Evolutionary conservation across 768 basidiomycete species (phyloP), one percentile per base, ranked within the genome.

Genomic region (Leccinum incarnatum): DNA sequence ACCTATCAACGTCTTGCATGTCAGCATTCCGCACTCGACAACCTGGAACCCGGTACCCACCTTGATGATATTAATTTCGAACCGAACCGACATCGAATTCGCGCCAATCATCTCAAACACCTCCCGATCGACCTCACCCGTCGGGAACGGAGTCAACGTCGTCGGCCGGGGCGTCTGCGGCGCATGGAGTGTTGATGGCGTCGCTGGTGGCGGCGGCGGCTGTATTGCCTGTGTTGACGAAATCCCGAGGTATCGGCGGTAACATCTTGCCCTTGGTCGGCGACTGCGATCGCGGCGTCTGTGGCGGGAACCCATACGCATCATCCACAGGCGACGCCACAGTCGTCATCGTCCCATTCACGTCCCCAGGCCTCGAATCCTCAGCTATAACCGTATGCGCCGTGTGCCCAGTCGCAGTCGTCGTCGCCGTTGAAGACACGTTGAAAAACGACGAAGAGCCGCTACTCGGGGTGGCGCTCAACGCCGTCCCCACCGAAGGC

Each of bases 21-120:
- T 63, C 55, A 56, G 53, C 49, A 36, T 40, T 23, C 15, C 21
- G 14, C 1, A 12, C 37, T 32, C 4, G 11, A 25, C 62, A 25
- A 21, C 3, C 11, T 7, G 7, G 3, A 25, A 47, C 7, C n/a
- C 42, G 21, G 14, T 29, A 74, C 87, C 17, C 63, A 95, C 95
- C 84, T 98, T 98, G 72, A 99, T 93, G 64, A 99, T 89, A 71
- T 90, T 95, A 59, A 98, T 92, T 75, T 99, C 96, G 73, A 98
- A 99, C 61, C 93, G 83, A 11, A 99, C 96, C 62, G 92, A 88
- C 61, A 98, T 71, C 46, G 85, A 85, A 72, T 86, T 92, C 57
- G 85, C 84, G 27, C 86, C 86, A 69, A 90, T 83, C 62, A 72
- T 83, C 65, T 91, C 92, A 64, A 91, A 89, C 55, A 86, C 69